Evolutionary conservation across 2,329 filamentous ascomycete genomes (phyloP), one percentile per base, ranked within the genome.

Genomic region (Mycogone perniciosa): DNA sequence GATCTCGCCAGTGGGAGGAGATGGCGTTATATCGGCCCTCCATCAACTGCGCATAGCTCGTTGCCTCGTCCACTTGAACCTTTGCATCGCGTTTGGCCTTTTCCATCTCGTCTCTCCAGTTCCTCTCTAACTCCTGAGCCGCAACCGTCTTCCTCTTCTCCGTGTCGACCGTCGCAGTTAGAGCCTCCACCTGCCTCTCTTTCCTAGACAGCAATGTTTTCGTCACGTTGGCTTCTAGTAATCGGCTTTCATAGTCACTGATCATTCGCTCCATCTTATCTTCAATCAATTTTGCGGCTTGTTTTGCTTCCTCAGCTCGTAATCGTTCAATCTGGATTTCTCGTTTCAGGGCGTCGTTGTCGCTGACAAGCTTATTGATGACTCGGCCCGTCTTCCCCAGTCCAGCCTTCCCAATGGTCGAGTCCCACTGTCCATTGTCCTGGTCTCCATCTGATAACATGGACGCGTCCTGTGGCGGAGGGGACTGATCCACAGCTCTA

Each of bases 351-450:
- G 83, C 78, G 62, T 92, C 88, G 59, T 90, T 90, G 63, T 92
- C 88, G 48, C 84, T 84, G 63, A 89, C 88, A 48, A 93, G 77
- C 62, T 83, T 82, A 69, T 93, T 89, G 66, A 93, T 92, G 47
- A 89, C 86, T 33, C 85, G 76, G 7, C 86, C 86, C 7, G 84
- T 88, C 71, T 89, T 89, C 40, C 86, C 86, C 2, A 86, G 70
- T 3, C 81, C 83, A 6, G 84, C 84, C 62, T 85, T 84, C 57
- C 84, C 84, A 42, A 87, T 78, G 3, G 83, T 83, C 31, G 82
- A 81, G 61, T 85, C 84, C 80, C 82, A 85, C 64, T 70, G 70
- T 27, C 61, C 64, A 41, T 61, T 59, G 13, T 62, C 58, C 31
- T 71, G 72, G 8, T 62, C 59, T 11, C 65, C 64, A 11, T 69